A percentile compares a stretch with the other conserved stretches of the same genome.
Conservation (phyloP, 192 early-diverging fungal species). For the Rhizophagus clarus region DNA sequence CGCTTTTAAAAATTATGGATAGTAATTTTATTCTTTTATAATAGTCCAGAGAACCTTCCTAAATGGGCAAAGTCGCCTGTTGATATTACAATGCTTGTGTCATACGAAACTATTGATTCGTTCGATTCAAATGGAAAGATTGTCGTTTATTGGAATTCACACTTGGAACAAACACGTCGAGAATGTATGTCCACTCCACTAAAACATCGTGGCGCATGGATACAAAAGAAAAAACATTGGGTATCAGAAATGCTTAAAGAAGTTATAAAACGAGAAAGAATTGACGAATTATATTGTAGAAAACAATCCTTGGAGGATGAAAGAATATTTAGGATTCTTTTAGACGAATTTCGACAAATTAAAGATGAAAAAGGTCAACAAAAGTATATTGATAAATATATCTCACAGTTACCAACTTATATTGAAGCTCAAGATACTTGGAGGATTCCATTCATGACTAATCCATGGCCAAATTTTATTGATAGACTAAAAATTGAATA, state of each 20-base stretch:
- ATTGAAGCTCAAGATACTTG: neutral
- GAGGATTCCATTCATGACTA: neutral
- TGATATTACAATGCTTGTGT: conserved; percentile 3
- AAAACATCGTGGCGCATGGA: neutral
- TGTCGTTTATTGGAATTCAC: neutral
- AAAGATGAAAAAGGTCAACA: conserved; percentile 1
- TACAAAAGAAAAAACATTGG: neutral
- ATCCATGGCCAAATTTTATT: conserved; percentile 2
- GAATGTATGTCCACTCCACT: neutral
- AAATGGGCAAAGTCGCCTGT: neutral
- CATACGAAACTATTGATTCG: neutral
- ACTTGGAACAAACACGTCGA: neutral
- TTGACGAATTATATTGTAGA: neutral
- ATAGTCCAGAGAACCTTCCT: neutral
- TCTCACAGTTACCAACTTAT: neutral
- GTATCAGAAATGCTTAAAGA: neutral
- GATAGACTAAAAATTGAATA: neutral
- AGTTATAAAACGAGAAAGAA: neutral
- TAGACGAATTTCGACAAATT: neutral
- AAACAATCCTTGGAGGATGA: neutral
- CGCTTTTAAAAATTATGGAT: neutral
- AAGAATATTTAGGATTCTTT: neutral
- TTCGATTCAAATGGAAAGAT: neutral
- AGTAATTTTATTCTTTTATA: neutral
- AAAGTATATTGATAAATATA: neutral